Evolutionary conservation across 768 basidiomycete species (phyloP).

Genomic region (Lentinula boryana): DNA sequence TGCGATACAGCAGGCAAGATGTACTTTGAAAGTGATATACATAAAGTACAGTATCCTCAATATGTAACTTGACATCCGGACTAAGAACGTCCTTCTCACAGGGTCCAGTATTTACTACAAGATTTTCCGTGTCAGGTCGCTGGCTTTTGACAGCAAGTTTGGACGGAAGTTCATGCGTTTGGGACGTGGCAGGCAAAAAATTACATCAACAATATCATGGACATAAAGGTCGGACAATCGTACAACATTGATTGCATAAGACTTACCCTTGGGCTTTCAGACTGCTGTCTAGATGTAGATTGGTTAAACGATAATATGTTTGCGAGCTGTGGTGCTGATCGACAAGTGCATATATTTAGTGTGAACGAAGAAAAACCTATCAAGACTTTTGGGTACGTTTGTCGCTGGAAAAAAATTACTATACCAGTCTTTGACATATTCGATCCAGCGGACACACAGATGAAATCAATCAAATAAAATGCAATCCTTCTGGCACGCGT

Average conservation of each 20-base stretch:
- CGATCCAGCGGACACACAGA: constrained; percentile 59
- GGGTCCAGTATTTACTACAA: constrained; percentile 77
- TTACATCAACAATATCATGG: constrained; percentile 57
- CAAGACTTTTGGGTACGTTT: constrained; percentile 53
- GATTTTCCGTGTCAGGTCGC: constrained; percentile 68
- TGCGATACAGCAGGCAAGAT: constrained; percentile 53
- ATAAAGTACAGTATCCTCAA: constrained; percentile 43
- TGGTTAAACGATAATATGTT: constrained; percentile 72
- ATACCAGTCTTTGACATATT: background rate
- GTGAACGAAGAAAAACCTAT: constrained; percentile 48
- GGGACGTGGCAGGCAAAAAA: constrained; percentile 62
- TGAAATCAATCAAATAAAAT: constrained; percentile 76
- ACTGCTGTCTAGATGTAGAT: constrained; percentile 76
- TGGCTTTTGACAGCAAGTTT: constrained; percentile 75
- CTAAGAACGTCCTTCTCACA: constrained; percentile 33
- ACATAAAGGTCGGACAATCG: constrained; percentile 50
- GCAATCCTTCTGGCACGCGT: constrained; percentile 57
- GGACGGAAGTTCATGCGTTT: constrained; percentile 72
- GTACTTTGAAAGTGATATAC: constrained; percentile 58
- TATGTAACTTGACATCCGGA: background rate
- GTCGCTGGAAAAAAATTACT: background rate
- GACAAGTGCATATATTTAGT: constrained; percentile 53
- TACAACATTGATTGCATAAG: background rate
- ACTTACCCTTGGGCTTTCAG: constrained; percentile 24
- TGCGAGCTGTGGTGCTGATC: constrained; percentile 70